Conservation (phyloP, 140 eudicot species). For the Eryngium alpinum region DNA sequence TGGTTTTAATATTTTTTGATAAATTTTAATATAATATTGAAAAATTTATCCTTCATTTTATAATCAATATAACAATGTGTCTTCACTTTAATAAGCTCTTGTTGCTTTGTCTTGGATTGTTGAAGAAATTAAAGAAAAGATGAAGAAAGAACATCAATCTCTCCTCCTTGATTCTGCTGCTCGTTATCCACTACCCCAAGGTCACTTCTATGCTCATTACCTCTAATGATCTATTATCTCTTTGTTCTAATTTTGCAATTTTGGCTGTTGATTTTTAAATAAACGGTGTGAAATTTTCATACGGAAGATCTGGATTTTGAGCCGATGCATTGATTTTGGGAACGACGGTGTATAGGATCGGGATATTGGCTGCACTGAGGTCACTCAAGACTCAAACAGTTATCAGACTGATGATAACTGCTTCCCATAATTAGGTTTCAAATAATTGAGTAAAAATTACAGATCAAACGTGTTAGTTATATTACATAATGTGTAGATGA, state of each 20-base stretch:
- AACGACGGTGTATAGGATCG: slow-evolving; percentile 68
- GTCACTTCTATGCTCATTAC: slow-evolving; percentile 6
- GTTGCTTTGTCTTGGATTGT: not conserved
- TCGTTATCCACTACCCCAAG: slow-evolving; percentile 44
- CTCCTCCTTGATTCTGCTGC: slow-evolving; percentile 38
- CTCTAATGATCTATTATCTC: too few relatives aligned
- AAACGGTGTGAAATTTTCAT: slow-evolving; percentile 54
- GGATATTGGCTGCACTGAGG: slow-evolving; percentile 75
- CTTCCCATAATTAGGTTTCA: slow-evolving; percentile 73
- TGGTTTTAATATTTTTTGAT: too few relatives aligned
- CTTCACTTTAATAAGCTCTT: too few relatives aligned
- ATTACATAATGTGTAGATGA: too few relatives aligned
- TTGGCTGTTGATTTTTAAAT: too few relatives aligned
- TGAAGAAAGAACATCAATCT: slow-evolving; percentile 39
- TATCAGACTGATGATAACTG: slow-evolving; percentile 88
- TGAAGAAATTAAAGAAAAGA: not conserved
- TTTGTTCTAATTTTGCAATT: too few relatives aligned
- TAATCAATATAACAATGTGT: too few relatives aligned
- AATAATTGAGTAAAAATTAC: slow-evolving; percentile 86
- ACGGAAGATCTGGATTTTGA: slow-evolving; percentile 91
- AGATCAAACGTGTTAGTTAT: too few relatives aligned
- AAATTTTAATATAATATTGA: too few relatives aligned
- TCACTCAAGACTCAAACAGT: slow-evolving; percentile 51
- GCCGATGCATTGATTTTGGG: slow-evolving; percentile 64
- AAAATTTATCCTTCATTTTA: too few relatives aligned